Conservation (phyloP, 352 stramenopile genomes). For the Phytophthora melonis region DNA sequence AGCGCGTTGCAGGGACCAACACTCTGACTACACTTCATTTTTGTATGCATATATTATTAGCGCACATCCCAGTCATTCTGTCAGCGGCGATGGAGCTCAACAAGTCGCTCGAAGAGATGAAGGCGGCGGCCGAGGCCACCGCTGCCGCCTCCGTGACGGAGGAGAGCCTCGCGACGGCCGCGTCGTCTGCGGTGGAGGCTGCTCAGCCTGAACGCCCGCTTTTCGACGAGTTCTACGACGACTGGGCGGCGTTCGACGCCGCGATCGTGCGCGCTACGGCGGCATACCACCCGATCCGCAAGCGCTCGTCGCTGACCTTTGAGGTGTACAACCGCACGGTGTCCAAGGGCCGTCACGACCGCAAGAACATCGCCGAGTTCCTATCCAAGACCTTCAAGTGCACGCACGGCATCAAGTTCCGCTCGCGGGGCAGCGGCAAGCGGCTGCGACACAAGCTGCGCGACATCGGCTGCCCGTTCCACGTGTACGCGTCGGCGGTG, state of each 20-base stretch:
- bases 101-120: conserved; percentile 37
- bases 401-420: conserved; percentile 88
- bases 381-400: conserved; percentile 89
- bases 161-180: neutral
- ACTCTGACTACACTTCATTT: neutral
- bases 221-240: conserved; percentile 81
- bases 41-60: conserved; percentile 17
- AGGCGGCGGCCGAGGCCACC: conserved; percentile 12
- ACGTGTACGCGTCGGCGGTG: conserved; percentile 79
- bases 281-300: conserved; percentile 80
- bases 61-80: conserved; percentile 1
- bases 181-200: neutral
- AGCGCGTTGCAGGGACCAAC: neutral
- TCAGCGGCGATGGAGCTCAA: conserved; percentile 33
- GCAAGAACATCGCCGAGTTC: conserved; percentile 78
- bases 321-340: conserved; percentile 89
- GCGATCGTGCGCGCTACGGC: conserved; percentile 69
- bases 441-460: conserved; percentile 71
- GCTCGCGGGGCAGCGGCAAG: conserved; percentile 73
- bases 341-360: conserved; percentile 84
- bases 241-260: conserved; percentile 76
- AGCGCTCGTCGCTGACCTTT: conserved; percentile 85
- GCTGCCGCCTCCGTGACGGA: neutral
- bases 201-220: conserved; percentile 36
- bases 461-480: conserved; percentile 82